Evolutionary conservation across 495 filamentous ascomycete species (phyloP).

Genomic region (Hypoxylon lenormandii): DNA sequence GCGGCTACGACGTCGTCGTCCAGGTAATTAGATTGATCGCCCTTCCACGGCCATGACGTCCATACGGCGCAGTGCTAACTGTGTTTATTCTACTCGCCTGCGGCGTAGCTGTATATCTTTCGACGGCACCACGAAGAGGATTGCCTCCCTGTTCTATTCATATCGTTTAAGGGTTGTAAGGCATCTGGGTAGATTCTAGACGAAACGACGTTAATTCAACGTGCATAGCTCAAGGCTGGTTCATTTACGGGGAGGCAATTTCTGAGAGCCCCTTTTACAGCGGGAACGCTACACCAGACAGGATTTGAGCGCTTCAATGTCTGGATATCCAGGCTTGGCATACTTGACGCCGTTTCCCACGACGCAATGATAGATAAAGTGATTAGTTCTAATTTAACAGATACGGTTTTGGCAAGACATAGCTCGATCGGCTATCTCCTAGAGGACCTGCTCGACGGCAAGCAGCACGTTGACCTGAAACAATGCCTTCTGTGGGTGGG

Average conservation of each 20-base stretch:
- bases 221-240: slow-evolving; percentile 11
- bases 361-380: background rate
- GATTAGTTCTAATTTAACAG: slow-evolving; percentile 20
- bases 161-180: slow-evolving; percentile 1
- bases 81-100: background rate
- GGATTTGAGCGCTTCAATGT: slow-evolving; percentile 19
- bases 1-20: background rate
- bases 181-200: slow-evolving; percentile 1
- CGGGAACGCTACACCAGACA: slow-evolving; percentile 6
- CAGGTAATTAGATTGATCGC: background rate
- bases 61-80: background rate
- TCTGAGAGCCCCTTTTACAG: slow-evolving; percentile 12
- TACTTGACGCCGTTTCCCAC: slow-evolving; percentile 16
- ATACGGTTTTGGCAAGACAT: slow-evolving; percentile 1
- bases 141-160: slow-evolving; percentile 8
- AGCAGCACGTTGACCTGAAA: slow-evolving; percentile 1
- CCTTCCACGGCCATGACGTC: background rate
- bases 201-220: slow-evolving; percentile 18
- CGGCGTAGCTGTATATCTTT: background rate
- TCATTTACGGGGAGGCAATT: slow-evolving; percentile 17
- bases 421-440: slow-evolving; percentile 10
- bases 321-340: slow-evolving; percentile 12
- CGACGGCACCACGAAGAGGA: slow-evolving; percentile 6
- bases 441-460: background rate
- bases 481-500: slow-evolving; percentile 23